These are phyloP conservation scores for Pyrus pyrifolia DNA, from an alignment of 306 rosid species.

Conservation along the genomic window DNA sequence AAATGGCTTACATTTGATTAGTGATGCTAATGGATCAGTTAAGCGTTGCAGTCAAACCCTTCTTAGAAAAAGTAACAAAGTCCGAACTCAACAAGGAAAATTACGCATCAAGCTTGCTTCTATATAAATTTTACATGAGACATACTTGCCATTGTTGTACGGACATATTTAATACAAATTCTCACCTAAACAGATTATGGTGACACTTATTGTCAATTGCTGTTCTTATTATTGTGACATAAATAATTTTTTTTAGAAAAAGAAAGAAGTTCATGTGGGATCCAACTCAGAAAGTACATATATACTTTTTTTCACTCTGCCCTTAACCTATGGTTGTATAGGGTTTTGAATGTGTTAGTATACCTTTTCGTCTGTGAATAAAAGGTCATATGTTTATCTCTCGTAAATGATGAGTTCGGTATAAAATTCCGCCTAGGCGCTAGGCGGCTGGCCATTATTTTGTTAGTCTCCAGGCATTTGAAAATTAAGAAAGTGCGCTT, in stretches of 20 bases:
- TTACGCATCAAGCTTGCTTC: not conserved
- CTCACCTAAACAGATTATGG: not conserved
- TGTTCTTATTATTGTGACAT: not conserved
- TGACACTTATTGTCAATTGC: not conserved
- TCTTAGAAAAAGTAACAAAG: slow-evolving; percentile 16
- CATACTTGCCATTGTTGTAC: not conserved
- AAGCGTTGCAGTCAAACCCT: slow-evolving; percentile 17
- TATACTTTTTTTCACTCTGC: not conserved
- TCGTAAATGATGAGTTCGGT: too few species aligned
- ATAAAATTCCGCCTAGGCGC: too few species aligned
- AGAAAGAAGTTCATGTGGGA: not conserved
- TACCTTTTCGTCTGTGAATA: too few species aligned
- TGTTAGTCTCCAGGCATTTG: too few species aligned
- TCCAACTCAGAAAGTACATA: not conserved
- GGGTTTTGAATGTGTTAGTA: not conserved
- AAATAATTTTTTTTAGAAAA: not conserved
- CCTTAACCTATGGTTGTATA: not conserved
- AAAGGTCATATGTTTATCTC: not conserved
- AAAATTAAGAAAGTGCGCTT: too few species aligned
- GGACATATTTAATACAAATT: not conserved
- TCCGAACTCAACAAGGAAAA: not conserved
- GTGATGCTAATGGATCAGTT: slow-evolving; percentile 11
- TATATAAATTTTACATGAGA: not conserved
- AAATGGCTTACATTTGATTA: not conserved
- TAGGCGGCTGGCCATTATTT: too few species aligned